Percentiles rank a stretch among this genome's conserved stretches.
Conservation (phyloP, 2,329 filamentous ascomycete genomes). For the Didymella keratinophila region DNA sequence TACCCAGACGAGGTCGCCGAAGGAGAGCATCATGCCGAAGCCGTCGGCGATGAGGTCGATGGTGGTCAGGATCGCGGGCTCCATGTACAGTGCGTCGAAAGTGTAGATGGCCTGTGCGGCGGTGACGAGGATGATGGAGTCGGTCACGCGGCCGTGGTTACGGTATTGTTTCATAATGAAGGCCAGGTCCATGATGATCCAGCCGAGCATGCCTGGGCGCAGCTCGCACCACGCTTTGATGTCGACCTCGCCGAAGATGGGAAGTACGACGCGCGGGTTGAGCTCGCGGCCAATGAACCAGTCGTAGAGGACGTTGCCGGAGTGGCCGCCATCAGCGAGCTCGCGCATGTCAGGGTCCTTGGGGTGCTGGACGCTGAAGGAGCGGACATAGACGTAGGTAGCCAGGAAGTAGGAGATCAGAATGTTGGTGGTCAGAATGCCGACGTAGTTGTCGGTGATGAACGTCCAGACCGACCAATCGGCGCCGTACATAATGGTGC, state of each 20-base stretch:
- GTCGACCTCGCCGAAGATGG: slow-evolving; percentile 83
- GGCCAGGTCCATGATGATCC: slow-evolving; percentile 83
- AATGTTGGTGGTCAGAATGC: slow-evolving; percentile 83
- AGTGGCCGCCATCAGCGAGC: slow-evolving; percentile 80
- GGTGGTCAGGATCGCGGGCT: slow-evolving; percentile 86
- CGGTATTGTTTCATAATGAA: slow-evolving; percentile 90
- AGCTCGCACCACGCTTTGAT: slow-evolving; percentile 91
- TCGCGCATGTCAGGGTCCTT: slow-evolving; percentile 76
- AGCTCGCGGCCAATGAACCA: slow-evolving; percentile 97
- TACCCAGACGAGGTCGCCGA: slow-evolving; percentile 92
- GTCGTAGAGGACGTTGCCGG: slow-evolving; percentile 88
- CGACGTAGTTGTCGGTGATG: slow-evolving; percentile 88
- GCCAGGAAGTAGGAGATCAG: slow-evolving; percentile 77
- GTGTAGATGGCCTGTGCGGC: slow-evolving; percentile 82
- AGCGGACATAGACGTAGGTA: slow-evolving; percentile 80
- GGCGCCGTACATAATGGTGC: slow-evolving; percentile 78
- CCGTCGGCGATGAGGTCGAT: slow-evolving; percentile 95
- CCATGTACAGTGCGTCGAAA: slow-evolving; percentile 85
- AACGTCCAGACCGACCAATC: slow-evolving; percentile 91
- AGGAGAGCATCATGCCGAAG: slow-evolving; percentile 93
- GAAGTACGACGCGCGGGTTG: slow-evolving; percentile 83
- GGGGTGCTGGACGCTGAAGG: slow-evolving; percentile 78
- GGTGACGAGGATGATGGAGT: slow-evolving; percentile 83
- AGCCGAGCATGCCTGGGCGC: slow-evolving; percentile 89
- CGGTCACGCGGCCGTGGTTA: slow-evolving; percentile 81